Evolutionary conservation across 768 basidiomycete genomes (phyloP), one percentile per base, ranked within the genome.

Genomic region (Naganishia antarctica): DNA sequence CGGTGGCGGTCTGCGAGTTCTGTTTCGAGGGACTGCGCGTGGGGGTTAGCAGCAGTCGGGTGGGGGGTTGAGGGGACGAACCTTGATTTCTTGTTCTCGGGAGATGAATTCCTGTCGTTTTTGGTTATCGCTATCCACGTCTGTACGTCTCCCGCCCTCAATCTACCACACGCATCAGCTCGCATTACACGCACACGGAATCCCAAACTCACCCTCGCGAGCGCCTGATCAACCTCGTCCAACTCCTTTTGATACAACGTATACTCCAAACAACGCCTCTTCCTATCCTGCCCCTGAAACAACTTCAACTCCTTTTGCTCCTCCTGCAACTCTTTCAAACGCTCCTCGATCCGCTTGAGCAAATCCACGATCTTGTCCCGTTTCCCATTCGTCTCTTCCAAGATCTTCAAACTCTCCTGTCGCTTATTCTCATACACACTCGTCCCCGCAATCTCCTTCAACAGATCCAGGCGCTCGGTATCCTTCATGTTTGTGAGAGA

Each of bases 291-390:
- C 68, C 71, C 70, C 76, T 96, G 91, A 73, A 90, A 99, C 75
- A 96, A 91, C 74, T 93, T 94, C 62, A 99, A 79, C 74, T 99
- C 96, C 68, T 94, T 90, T 75, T 98, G 98, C 79, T 99, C 96
- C 72, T 96, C 91, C 73, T 99, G 94, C 7, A 98, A 86, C 78
- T 98, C 94, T 2, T 82, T 80, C 59, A 99, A 80, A 2, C 93
- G 85, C 9, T 89, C 86, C 66, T 97, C 91, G 72, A 98, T 97
- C 73, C 89, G 91, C 1, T 87, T 85, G 21, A 97, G 82, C 11
- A 96, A 80, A 69, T 97, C 93, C 70, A 82, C 85, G 68, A 99
- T 96, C 78, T 97, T 98, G 15, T 83, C 81, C 9, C 91, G 86
- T 72, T 97, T 97, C 4, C 88, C 83, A 69, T 80, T 76, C 4